Evolutionary conservation across 1,284 basidiomycete species (phyloP), one percentile per base, ranked within the genome.

Genomic region (Laetiporus sulphureus): DNA sequence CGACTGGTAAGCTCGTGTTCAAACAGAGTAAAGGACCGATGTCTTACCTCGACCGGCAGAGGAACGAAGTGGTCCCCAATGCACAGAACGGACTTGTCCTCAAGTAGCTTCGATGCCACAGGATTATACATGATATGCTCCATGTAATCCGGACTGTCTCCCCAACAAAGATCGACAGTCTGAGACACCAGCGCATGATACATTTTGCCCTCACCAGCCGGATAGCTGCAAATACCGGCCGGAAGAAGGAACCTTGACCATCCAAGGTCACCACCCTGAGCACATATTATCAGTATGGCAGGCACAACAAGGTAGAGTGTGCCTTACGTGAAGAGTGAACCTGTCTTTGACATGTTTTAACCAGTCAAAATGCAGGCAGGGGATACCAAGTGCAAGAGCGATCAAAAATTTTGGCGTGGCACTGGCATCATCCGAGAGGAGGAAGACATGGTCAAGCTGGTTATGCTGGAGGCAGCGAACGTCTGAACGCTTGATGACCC

Each of bases 371-470:
- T 73, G 74, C n/a, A 95, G 56, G 52, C 89, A 91, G 1, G 91
- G 92, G 36, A 95, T 79, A 5, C 91, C 91, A 21, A 91, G 66
- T 0, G 86, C 89, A 22, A 95, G 71, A 5, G 91, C 88, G 4
- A 83, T 72, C 38, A 94, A 67, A 54, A 77, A 90, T 59, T 92
- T 93, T 3, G 82, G 72, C 47, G 87, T 92, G 45, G 78, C 74
- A 45, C 71, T 74, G 6, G 68, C 58, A 21, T 75, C 71, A 48
- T 85, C 77, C 0, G 84, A 77, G 12, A 91, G 51, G 19, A 91
- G 67, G 56, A 91, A 82, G 19, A 91, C 67, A 12, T 77, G 73
- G 10, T 79, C 69, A 23, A 78, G 56, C 8, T 62, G 59, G 31
- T 61, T 58, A 15, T 64, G 63, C 13, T 61, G 57, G 31, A 57